Evolutionary conservation across 164 flowering plant genomes (phyloP), one percentile per base, ranked within the genome.

Genomic region (Buxus sempervirens): DNA sequence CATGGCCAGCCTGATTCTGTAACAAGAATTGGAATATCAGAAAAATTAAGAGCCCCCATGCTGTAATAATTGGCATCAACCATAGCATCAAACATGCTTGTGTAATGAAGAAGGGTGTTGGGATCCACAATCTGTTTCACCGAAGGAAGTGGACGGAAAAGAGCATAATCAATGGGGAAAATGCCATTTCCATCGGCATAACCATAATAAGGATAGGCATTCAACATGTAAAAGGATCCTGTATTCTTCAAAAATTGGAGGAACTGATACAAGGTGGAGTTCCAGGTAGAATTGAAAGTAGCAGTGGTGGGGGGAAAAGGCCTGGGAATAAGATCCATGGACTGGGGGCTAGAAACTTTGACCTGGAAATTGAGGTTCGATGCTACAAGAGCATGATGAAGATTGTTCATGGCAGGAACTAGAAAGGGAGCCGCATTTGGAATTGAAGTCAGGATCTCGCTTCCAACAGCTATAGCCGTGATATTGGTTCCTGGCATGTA

Each of bases 1-100:
- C 82, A 88, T 28, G 97, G 98, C 98, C 98, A 95, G 8, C 98
- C 98, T 23, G 98, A 60, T 75, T 92, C 98, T 4, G 97, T 90
- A 64, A 90, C 96, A 23, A 87, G 76, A 64, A 95, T 67, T 3
- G 92, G 94, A 70, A 92, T 86, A 28, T 73, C 84, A 9, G 96
- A 83, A 70, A 91, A 85, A 76, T 89, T 88, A 21, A 81, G 64
- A 24, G 89, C 89, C 18, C 81, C 79, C 58, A 95, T 88, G 24
- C 97, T 84, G 78, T 85, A 85, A 69, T 90, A 95, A 24, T 92
- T 74, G 38, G 98, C 98, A 81, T 95, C 98, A 67, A 95, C 94
- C 96, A 95, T 85, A 42, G 97, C 88, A 73, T 95, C 97, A 80
- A 92, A 86, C 97, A 95, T 91, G 76, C 96, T 90, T 70, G 62